These are phyloP conservation scores for Sporothrix globosa DNA, from an alignment of 2,329 filamentous ascomycete species.

Conservation along the genomic window DNA sequence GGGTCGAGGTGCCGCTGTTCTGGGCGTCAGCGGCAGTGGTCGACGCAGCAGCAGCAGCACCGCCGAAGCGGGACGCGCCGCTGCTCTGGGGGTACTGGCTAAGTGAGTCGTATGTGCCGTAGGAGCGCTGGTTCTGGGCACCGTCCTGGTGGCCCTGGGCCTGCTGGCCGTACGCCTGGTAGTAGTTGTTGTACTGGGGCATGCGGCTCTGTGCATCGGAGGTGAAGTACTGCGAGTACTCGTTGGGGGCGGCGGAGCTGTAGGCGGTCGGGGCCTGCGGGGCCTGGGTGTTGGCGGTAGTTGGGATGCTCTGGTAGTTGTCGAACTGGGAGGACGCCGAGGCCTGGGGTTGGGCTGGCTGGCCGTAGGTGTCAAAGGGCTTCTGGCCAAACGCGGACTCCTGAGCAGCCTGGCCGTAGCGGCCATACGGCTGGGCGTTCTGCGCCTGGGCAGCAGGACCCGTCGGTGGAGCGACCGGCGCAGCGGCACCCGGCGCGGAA, in stretches of 20 bases:
- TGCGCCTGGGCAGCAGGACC: conserved; percentile 40
- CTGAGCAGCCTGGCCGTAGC: conserved; percentile 67
- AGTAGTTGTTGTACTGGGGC: conserved; percentile 74
- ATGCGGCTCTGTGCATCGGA: conserved; percentile 68
- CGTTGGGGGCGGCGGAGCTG: conserved; percentile 74
- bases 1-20: conserved; percentile 87
- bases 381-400: conserved; percentile 72
- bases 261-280: conserved; percentile 67
- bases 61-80: conserved; percentile 62
- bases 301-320: conserved; percentile 49
- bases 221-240: conserved; percentile 86
- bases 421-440: conserved; percentile 66
- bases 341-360: conserved; percentile 66
- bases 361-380: conserved; percentile 82
- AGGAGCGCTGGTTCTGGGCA: conserved; percentile 69
- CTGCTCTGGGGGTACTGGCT: conserved; percentile 76
- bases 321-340: conserved; percentile 62
- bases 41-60: conserved; percentile 40
- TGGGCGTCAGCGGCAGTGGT: conserved; percentile 65
- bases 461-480: conserved; percentile 34
- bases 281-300: conserved; percentile 51
- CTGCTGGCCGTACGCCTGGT: conserved; percentile 61
- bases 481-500: conserved; percentile 43
- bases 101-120: conserved; percentile 74
- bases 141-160: conserved; percentile 74